phyloP scores from a whole-genome alignment of 257 asterid species.

The Nicotiana attenuata region DNA sequence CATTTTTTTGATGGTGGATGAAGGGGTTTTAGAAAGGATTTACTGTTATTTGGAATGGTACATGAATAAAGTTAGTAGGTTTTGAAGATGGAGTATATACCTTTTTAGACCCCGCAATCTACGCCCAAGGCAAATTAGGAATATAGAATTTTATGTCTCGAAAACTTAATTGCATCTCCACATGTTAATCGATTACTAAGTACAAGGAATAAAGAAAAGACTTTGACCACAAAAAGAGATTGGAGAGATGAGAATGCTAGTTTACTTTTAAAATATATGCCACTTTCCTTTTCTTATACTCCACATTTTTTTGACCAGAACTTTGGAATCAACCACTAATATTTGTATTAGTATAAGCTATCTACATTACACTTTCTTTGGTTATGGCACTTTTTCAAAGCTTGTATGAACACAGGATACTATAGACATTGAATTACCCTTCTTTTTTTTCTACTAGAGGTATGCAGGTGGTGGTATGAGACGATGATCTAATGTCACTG shows the following conservation, averaged over 20 bases:
- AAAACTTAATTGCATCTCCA: not conserved
- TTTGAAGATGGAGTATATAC: not conserved
- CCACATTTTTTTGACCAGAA: too few species aligned
- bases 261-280: not conserved
- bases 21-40: not conserved
- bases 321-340: too few species aligned
- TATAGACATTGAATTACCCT: too few species aligned
- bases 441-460: not conserved
- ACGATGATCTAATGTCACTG: not conserved
- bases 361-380: not conserved
- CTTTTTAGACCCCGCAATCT: not conserved
- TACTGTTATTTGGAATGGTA: not conserved
- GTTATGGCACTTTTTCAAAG: too few species aligned
- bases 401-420: too few species aligned
- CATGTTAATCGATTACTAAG: not conserved
- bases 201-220: not conserved
- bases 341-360: too few species aligned
- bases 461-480: not conserved
- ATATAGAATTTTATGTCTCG: not conserved
- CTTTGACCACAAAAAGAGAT: not conserved
- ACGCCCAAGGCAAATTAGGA: not conserved
- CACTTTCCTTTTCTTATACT: not conserved
- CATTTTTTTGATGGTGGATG: conserved; percentile 18
- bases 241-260: not conserved
- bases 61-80: not conserved